Evolutionary conservation across 2,329 filamentous ascomycete genomes (phyloP), one percentile per base, ranked within the genome.

Genomic region (Aspergillus pseudoviridinutans): DNA sequence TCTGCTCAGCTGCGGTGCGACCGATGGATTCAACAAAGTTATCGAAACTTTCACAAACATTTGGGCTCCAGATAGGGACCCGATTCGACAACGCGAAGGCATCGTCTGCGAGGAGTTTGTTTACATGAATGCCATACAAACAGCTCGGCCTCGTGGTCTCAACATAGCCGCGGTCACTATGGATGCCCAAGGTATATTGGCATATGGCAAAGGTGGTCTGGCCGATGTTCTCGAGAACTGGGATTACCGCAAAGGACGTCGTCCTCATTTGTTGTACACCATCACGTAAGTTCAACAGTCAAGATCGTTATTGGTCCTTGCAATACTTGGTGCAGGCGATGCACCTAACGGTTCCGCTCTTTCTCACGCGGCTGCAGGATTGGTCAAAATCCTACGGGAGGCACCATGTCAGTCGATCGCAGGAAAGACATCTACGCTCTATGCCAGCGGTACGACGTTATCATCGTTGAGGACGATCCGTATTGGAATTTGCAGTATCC

Each of bases 401-500:
- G 88, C 32, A 86, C 90, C 2, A 79, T 95, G 2, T 87, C 89
- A 2, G 72, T 94, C 9, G 77, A 87, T 66, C 86, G 93, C 44
- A 84, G 90, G 55, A 88, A 84, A 66, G 86, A 92, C 53, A 82
- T 97, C 28, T 97, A 97, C 70, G 84, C 82, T 20, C 72, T 97
- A 14, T 94, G 90, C 75, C 86, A 86, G 71, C 84, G 88, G 70
- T 96, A 91, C 76, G 92, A 97, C 73, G 84, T 97, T 61, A 84
- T 97, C 67, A 96, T 97, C 63, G 78, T 95, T 60, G 93, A 97
- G 74, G 93, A 97, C 67, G 92, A 97, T 61, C 93, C 93, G 5
- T 97, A 97, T 78, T 97, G 91, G 90, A 93, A 94, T 73, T 81
- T 97, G 8, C 93, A 97, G 72, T 97, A 85, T 74, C 91, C 91